Percentiles rank a stretch among this genome's conserved stretches.
Evolutionary conservation across 148 eudicot genomes (phyloP).

Genomic region (Polygonum maritimum): DNA sequence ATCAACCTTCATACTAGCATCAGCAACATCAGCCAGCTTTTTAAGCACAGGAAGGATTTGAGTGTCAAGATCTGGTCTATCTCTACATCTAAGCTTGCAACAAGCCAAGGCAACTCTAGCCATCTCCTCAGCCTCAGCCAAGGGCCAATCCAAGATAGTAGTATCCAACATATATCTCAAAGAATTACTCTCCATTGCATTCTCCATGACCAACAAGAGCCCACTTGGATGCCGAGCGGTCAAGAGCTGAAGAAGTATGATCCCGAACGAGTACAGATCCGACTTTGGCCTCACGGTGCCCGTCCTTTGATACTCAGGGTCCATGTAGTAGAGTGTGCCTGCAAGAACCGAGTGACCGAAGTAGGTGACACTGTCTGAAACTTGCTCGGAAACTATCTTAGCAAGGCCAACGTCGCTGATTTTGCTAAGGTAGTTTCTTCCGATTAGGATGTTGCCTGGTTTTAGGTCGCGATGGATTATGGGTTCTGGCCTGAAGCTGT

Average conservation of each 20-base stretch:
- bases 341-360: conserved; percentile 30
- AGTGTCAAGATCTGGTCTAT: conserved; percentile 39
- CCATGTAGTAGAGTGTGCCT: conserved; percentile 41
- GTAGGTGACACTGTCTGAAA: conserved; percentile 34
- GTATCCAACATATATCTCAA: conserved; percentile 36
- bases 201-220: conserved; percentile 27
- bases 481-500: conserved; percentile 44
- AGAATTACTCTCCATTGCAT: conserved; percentile 22
- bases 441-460: conserved; percentile 45
- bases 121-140: conserved; percentile 31
- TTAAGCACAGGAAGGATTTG: neutral
- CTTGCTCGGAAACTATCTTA: conserved; percentile 28
- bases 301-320: conserved; percentile 59
- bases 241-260: conserved; percentile 41
- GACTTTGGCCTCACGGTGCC: conserved; percentile 54
- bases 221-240: conserved; percentile 32
- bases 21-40: conserved; percentile 2
- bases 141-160: conserved; percentile 42
- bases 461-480: conserved; percentile 50
- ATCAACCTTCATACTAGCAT: conserved; percentile 9
- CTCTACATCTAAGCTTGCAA: conserved; percentile 43
- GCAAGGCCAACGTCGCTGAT: conserved; percentile 48
- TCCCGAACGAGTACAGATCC: conserved; percentile 54
- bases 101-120: conserved; percentile 38
- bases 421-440: conserved; percentile 31